phyloP scores from a whole-genome alignment of 345 rosid species.

The Populus deltoides region DNA sequence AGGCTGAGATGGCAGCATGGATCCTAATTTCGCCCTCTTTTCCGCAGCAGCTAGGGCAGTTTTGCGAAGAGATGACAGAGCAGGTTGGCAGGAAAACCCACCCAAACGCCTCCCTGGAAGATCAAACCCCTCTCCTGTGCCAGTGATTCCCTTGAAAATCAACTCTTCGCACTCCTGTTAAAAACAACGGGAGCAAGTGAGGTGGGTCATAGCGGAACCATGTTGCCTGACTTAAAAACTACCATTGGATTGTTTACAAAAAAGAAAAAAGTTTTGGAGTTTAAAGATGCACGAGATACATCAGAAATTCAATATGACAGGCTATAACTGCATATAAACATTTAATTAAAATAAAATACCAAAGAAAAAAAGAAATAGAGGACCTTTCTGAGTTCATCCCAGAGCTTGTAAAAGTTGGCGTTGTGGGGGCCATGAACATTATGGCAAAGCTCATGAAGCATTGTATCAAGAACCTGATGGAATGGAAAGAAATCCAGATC shows the following conservation, averaged over 20 bases:
- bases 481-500: constrained; percentile 65
- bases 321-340: background rate
- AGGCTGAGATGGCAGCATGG: constrained; percentile 70
- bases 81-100: constrained; percentile 70
- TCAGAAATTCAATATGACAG: background rate
- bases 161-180: constrained; percentile 89
- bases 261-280: background rate
- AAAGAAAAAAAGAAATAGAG: background rate
- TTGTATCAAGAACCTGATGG: constrained; percentile 75
- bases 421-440: constrained; percentile 82
- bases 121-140: constrained; percentile 75
- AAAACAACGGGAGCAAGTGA: constrained; percentile 6
- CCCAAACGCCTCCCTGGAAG: constrained; percentile 75
- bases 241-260: background rate
- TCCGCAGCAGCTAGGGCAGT: constrained; percentile 71
- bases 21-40: constrained; percentile 57
- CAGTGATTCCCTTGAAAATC: constrained; percentile 63
- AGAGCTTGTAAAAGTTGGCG: constrained; percentile 79
- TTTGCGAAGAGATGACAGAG: constrained; percentile 51
- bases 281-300: background rate
- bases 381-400: constrained; percentile 92
- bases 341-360: background rate
- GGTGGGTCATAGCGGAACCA: background rate
- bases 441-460: constrained; percentile 97
- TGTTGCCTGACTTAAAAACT: background rate